Evolutionary conservation across 306 rosid species (phyloP).

Genomic region (Arachis stenosperma): DNA sequence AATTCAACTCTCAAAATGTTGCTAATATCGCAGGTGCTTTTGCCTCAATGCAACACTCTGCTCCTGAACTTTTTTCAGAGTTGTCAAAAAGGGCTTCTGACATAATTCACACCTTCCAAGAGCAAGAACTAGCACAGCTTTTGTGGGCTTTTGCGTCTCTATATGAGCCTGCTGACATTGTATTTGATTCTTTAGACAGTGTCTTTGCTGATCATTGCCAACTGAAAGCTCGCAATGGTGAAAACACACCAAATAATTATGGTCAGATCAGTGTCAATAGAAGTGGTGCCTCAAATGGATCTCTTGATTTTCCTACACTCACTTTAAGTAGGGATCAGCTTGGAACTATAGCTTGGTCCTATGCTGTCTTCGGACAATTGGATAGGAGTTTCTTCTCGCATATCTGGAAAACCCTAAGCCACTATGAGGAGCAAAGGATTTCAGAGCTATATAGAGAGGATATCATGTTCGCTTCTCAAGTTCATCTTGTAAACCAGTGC

Average conservation of each 20-base stretch:
- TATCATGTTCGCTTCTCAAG: slow-evolving; percentile 88
- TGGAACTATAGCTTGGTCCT: slow-evolving; percentile 87
- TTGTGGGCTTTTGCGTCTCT: slow-evolving; percentile 95
- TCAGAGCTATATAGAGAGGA: slow-evolving; percentile 85
- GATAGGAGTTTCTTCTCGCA: slow-evolving; percentile 63
- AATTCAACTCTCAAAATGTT: slow-evolving; percentile 86
- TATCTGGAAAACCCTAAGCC: slow-evolving; percentile 67
- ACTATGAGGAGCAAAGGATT: slow-evolving; percentile 73
- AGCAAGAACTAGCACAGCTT: slow-evolving; percentile 90
- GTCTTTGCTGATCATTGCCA: slow-evolving; percentile 52
- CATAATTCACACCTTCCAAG: slow-evolving; percentile 75
- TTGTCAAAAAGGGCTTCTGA: slow-evolving; percentile 69
- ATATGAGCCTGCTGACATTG: slow-evolving; percentile 61
- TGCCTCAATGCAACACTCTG: slow-evolving; percentile 93
- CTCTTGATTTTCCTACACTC: slow-evolving; percentile 52
- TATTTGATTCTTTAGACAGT: slow-evolving; percentile 72
- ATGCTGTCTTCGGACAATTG: slow-evolving; percentile 83
- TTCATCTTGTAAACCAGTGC: slow-evolving; percentile 84
- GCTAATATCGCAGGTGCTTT: slow-evolving; percentile 92
- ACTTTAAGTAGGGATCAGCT: slow-evolving; percentile 75
- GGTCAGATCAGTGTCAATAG: slow-evolving; percentile 41
- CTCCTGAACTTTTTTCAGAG: slow-evolving; percentile 72
- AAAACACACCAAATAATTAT: slow-evolving; percentile 32
- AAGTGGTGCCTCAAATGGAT: slow-evolving; percentile 44
- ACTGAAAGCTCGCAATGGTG: slow-evolving; percentile 45